Base-by-base conservation (phyloP, 78 protist species). In the Cavenderia fasciculata region DNA sequence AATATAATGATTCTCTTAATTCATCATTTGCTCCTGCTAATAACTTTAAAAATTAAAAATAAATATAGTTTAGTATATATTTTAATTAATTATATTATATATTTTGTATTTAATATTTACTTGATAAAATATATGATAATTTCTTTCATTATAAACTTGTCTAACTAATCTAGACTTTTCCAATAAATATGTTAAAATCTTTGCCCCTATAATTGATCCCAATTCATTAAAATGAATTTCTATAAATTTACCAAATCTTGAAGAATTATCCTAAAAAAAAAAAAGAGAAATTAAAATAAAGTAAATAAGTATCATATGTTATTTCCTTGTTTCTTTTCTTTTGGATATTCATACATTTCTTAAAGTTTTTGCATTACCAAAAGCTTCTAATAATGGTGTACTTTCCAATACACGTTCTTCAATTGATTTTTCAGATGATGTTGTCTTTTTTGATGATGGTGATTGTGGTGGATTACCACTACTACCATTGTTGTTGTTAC, bases 321-420 rank as follows among this genome's bases (percentile, higher is more conserved):
- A n/a, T n/a, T n/a, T n/a, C n/a, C n/a, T n/a, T n/a, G n/a, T n/a
- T n/a, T n/a, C n/a, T n/a, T n/a, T n/a, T n/a, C n/a, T n/a, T n/a
- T n/a, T n/a, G n/a, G n/a, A n/a, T n/a, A n/a, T n/a, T 49, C 18
- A 44, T 79, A 79, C 94, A 94, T 97, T 97, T 43, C 98, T 93
- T 36, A 92, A 7, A 21, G 99, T 97, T 92, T 94, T 95, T 16
- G 99, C 98, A 92, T 97, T 97, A 36, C 98, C 98, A 57, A 97
- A 97, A 27, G 98, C 95, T 74, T 97, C 98, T 14, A 97, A 75
- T 23, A 97, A 56, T 31, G 97, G 98, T 46, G 95, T 96, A 40
- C 92, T 68, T 59, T 82, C 92, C 10, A 93, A 38, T 19, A 96
- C 77, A 21, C 66, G 14, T 16, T 70, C 65, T 79, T 96, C 87